Evolutionary conservation across 2,329 filamentous ascomycete genomes (phyloP).

Genomic region (Xylariaceae sp.): DNA sequence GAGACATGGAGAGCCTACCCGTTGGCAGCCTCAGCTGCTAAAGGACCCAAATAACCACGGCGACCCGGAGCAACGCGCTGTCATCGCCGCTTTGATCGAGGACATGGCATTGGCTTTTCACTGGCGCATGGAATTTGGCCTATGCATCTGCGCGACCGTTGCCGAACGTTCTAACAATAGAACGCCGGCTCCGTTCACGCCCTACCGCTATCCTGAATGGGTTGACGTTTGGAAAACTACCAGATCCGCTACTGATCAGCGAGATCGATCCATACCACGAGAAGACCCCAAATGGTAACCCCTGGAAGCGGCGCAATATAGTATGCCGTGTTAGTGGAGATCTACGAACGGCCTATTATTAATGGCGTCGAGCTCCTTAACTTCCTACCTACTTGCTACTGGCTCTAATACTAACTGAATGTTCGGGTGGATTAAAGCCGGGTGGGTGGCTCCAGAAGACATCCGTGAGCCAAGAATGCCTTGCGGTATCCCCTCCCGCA

Average conservation of each 20-base stretch:
- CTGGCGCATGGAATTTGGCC: neutral
- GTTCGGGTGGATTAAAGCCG: too few species aligned
- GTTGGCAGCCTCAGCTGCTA: neutral
- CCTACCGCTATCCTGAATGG: conserved; percentile 4
- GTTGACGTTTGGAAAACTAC: neutral
- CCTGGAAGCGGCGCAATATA: conserved; percentile 4
- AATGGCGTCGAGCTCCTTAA: neutral
- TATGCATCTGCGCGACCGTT: neutral
- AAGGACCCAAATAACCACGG: neutral
- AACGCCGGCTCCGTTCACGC: conserved; percentile 5
- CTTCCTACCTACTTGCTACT: neutral
- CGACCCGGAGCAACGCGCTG: too few species aligned
- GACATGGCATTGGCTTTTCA: too few species aligned
- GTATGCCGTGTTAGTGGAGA: neutral
- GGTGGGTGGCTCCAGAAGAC: too few species aligned
- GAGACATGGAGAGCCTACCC: conserved; percentile 3
- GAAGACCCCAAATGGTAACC: neutral
- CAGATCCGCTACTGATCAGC: conserved; percentile 2
- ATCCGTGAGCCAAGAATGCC: too few species aligned
- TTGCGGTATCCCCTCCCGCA: too few species aligned
- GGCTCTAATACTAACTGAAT: neutral
- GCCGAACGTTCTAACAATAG: conserved; percentile 1
- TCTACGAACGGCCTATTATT: conserved; percentile 1
- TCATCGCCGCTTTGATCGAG: too few species aligned
- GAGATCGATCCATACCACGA: neutral